Conservation (phyloP, 345 rosid genomes). For the Isatis tinctoria region DNA sequence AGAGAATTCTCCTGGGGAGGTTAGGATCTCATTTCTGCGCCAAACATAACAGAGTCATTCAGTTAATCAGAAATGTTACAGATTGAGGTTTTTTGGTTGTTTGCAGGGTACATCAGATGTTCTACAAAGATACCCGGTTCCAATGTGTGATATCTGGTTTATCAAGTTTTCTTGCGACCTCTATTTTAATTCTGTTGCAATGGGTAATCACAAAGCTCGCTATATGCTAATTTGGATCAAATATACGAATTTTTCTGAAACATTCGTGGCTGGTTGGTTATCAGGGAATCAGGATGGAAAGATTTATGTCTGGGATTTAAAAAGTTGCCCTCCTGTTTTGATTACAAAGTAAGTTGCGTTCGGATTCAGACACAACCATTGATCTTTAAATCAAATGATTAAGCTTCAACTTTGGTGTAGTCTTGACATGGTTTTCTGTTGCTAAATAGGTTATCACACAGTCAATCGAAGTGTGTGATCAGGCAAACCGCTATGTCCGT, state of each 20-base stretch:
- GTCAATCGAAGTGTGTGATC: slow-evolving; percentile 72
- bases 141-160: slow-evolving; percentile 95
- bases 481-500: slow-evolving; percentile 96
- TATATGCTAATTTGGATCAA: background rate
- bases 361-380: background rate
- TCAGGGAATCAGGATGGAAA: slow-evolving; percentile 97
- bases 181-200: slow-evolving; percentile 64
- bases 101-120: slow-evolving; percentile 80
- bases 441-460: slow-evolving; percentile 59
- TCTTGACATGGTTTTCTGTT: slow-evolving; percentile 21
- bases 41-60: background rate
- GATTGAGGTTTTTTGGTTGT: background rate
- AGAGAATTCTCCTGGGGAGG: slow-evolving; percentile 99
- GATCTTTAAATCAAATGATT: background rate
- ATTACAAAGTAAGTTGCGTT: slow-evolving; percentile 52
- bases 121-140: slow-evolving; percentile 87
- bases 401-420: slow-evolving; percentile 1
- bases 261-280: background rate
- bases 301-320: slow-evolving; percentile 92
- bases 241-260: background rate
- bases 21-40: slow-evolving; percentile 28
- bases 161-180: slow-evolving; percentile 93
- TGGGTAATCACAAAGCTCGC: slow-evolving; percentile 42
- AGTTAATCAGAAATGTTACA: background rate
- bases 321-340: slow-evolving; percentile 91